These are phyloP conservation scores for Musa schizocarpa DNA, from an alignment of 176 grass and related monocot genomes.

Conservation along the genomic window DNA sequence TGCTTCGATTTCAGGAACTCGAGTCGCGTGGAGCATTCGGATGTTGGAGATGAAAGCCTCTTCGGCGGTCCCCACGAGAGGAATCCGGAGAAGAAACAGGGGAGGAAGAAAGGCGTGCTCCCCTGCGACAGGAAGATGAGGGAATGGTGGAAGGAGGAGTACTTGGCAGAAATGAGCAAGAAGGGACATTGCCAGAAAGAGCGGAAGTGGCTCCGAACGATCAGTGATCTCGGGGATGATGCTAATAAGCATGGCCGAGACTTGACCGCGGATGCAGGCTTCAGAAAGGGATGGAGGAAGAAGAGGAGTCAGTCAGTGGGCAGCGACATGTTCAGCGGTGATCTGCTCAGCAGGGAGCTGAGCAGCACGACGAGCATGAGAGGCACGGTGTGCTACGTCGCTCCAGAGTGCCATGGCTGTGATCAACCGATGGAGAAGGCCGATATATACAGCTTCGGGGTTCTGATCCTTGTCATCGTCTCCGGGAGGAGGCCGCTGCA, in stretches of 20 bases:
- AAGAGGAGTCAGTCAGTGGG: slow-evolving; percentile 34
- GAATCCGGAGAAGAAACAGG: slow-evolving; percentile 27
- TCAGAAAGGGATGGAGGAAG: slow-evolving; percentile 31
- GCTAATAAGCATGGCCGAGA: slow-evolving; percentile 1
- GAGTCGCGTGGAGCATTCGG: neutral
- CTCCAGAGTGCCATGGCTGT: slow-evolving; percentile 38
- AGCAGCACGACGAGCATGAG: slow-evolving; percentile 63
- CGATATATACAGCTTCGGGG: slow-evolving; percentile 45
- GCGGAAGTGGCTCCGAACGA: slow-evolving; percentile 34
- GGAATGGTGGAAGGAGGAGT: slow-evolving; percentile 84
- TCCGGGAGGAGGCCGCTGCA: slow-evolving; percentile 75
- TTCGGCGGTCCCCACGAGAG: slow-evolving; percentile 1
- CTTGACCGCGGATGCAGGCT: slow-evolving; percentile 17
- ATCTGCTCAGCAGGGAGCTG: slow-evolving; percentile 49
- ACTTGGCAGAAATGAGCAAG: slow-evolving; percentile 67
- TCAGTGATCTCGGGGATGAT: slow-evolving; percentile 18
- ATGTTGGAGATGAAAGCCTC: slow-evolving; percentile 1
- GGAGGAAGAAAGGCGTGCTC: slow-evolving; percentile 11
- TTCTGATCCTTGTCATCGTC: slow-evolving; percentile 55
- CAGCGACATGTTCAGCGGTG: slow-evolving; percentile 49
- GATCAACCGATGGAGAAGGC: slow-evolving; percentile 30
- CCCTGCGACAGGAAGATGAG: slow-evolving; percentile 34
- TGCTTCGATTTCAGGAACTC: slow-evolving; percentile 7
- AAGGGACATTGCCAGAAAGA: slow-evolving; percentile 32
- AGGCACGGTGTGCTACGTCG: slow-evolving; percentile 70